These are phyloP conservation scores for Nannizziopsis barbatae DNA, from an alignment of 2,329 filamentous ascomycete genomes.

Conservation along the genomic window DNA sequence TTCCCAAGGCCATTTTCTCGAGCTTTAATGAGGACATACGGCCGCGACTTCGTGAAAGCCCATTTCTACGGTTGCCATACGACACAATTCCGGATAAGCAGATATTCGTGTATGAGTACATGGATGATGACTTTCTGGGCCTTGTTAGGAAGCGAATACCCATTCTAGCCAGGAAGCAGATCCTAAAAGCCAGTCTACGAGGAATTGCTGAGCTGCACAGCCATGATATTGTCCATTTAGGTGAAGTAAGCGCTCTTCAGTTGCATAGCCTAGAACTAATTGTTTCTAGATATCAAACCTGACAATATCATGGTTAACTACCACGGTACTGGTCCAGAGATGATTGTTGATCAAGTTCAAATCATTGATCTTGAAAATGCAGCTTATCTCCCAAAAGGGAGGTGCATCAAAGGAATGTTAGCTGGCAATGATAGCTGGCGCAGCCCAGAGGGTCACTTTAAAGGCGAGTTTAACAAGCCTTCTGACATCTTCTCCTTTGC, in stretches of 20 bases:
- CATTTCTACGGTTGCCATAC: slow-evolving; percentile 29
- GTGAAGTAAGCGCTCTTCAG: slow-evolving; percentile 9
- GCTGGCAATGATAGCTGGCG: slow-evolving; percentile 27
- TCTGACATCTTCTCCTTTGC: slow-evolving; percentile 29
- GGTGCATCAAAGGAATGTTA: slow-evolving; percentile 21
- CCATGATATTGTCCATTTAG: slow-evolving; percentile 24
- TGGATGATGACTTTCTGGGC: slow-evolving; percentile 34
- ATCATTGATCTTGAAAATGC: slow-evolving; percentile 26
- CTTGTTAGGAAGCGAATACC: slow-evolving; percentile 34
- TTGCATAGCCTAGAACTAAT: slow-evolving; percentile 7
- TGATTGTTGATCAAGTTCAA: slow-evolving; percentile 20
- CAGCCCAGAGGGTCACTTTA: slow-evolving; percentile 26
- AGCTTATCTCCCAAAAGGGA: slow-evolving; percentile 26
- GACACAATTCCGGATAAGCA: slow-evolving; percentile 36
- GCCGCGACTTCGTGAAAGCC: slow-evolving; percentile 23
- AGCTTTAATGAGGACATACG: slow-evolving; percentile 18
- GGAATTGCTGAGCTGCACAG: slow-evolving; percentile 28
- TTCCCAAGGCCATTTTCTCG: slow-evolving; percentile 20
- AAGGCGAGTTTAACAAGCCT: slow-evolving; percentile 20
- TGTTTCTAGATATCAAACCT: slow-evolving; percentile 27
- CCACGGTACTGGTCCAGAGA: slow-evolving; percentile 15
- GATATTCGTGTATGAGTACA: slow-evolving; percentile 39
- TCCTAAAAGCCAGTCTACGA: slow-evolving; percentile 35
- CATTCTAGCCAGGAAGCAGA: slow-evolving; percentile 30
- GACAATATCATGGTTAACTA: slow-evolving; percentile 30